Conservation (phyloP, 805 yeast genomes). For the Metschnikowia anglica region DNA sequence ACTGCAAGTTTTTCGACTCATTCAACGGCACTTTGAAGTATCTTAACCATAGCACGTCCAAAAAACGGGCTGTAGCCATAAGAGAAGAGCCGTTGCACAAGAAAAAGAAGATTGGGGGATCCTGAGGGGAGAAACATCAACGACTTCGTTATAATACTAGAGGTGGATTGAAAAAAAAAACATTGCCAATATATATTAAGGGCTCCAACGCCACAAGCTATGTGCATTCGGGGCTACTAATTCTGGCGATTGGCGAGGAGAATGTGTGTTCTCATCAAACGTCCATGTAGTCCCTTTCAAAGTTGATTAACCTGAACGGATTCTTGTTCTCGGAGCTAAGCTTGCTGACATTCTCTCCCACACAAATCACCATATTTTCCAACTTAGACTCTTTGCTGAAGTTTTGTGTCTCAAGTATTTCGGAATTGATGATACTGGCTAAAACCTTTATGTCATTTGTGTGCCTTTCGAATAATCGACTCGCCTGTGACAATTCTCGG, state of each 20-base stretch:
- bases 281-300: constrained; percentile 33
- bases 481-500: constrained; percentile 12
- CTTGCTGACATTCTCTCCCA: constrained; percentile 30
- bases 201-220: background rate
- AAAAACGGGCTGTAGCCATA: background rate
- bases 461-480: constrained; percentile 21
- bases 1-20: constrained; percentile 10
- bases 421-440: constrained; percentile 23
- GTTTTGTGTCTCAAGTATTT: constrained; percentile 27
- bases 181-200: background rate
- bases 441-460: constrained; percentile 24
- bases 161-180: background rate
- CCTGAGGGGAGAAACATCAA: background rate
- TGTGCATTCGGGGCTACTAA: background rate
- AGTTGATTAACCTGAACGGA: constrained; percentile 37
- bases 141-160: background rate
- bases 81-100: background rate
- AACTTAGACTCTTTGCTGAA: constrained; percentile 30
- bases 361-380: constrained; percentile 32
- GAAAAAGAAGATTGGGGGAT: background rate
- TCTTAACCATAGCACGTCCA: background rate
- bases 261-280: background rate
- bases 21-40: constrained; percentile 4
- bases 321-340: constrained; percentile 35
- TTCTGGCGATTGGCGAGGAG: background rate